phyloP scores from a whole-genome alignment of 345 rosid genomes.

The Camelina neglecta region DNA sequence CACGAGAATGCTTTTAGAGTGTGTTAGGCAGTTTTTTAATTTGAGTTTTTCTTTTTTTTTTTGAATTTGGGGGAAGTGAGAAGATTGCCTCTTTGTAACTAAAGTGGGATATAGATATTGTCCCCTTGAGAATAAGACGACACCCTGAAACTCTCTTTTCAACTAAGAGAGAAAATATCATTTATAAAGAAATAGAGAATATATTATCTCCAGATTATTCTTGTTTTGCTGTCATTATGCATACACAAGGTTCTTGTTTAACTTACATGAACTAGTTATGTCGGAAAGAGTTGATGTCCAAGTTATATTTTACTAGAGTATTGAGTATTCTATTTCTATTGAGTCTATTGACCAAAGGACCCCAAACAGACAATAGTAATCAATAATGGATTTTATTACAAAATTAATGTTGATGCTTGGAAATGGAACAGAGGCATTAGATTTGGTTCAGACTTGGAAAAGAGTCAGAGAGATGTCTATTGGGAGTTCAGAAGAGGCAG shows the following conservation, averaged over 20 bases:
- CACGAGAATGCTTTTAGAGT: constrained; percentile 31
- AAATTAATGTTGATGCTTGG: background rate
- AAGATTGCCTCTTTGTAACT: constrained; percentile 39
- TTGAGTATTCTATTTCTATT: background rate
- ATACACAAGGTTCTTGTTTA: background rate
- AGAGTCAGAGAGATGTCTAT: constrained; percentile 27
- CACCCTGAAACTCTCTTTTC: constrained; percentile 31
- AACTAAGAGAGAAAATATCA: background rate
- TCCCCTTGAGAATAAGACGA: constrained; percentile 38
- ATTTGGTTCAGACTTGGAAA: constrained; percentile 10
- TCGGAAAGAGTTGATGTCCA: background rate
- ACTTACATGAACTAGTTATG: background rate
- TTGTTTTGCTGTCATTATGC: background rate
- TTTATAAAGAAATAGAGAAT: background rate
- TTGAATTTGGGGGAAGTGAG: constrained; percentile 29
- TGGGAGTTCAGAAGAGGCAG: constrained; percentile 39
- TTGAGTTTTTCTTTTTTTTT: background rate
- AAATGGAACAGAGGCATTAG: background rate
- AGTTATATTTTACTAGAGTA: background rate
- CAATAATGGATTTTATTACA: background rate
- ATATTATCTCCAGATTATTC: constrained; percentile 11
- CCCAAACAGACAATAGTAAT: background rate
- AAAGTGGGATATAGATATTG: constrained; percentile 35
- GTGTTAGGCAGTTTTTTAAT: constrained; percentile 35
- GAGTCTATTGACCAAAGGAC: background rate